Base-by-base conservation (phyloP, 2,329 filamentous ascomycete genomes). In the Trichoderma cornu-damae region DNA sequence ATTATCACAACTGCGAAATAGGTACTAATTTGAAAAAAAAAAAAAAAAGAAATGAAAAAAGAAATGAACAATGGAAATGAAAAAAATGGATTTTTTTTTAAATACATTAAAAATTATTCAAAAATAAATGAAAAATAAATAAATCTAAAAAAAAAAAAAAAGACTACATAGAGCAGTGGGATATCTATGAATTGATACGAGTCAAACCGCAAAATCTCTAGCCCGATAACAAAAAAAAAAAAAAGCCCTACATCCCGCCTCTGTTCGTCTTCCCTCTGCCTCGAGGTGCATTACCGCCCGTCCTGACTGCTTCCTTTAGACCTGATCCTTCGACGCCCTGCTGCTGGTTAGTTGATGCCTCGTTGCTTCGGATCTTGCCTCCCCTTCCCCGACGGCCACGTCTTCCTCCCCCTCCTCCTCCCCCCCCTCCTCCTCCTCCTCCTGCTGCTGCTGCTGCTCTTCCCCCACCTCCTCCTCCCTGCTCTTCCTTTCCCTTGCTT, bases 401-500 rank as follows among this genome's bases (percentile, higher is more conserved):
- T 24, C 67, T 66, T 26, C 65, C 64, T 28, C 68, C 65, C 49
- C 63, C 64, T 9, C 59, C 46, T 61, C 68, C 67, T 68, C 72
- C 70, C 53, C 70, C 74, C 63, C 79, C 74, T 43, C 73, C 72
- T 57, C 70, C 37, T 1, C 37, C 37, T 22, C 37, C 37, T n/a
- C n/a, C 16, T 40, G n/a, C 44, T 35, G 43, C 68, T 65, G n/a
- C n/a, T n/a, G n/a, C n/a, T n/a, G n/a, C n/a, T n/a, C n/a, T n/a
- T n/a, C n/a, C n/a, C n/a, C n/a, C n/a, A n/a, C n/a, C n/a, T n/a
- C n/a, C n/a, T 24, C 64, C 63, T 26, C 67, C 65, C 44, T 63
- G 63, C 9, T 61, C 48, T 61, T 68, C 68, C 67, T 72, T 70
- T 56, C 70, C 75, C 63, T 79, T 75, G 43, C 73, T 72, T 58